Evolutionary conservation across 2,329 filamentous ascomycete species (phyloP).

Genomic region (Amylocarpus encephaloides): DNA sequence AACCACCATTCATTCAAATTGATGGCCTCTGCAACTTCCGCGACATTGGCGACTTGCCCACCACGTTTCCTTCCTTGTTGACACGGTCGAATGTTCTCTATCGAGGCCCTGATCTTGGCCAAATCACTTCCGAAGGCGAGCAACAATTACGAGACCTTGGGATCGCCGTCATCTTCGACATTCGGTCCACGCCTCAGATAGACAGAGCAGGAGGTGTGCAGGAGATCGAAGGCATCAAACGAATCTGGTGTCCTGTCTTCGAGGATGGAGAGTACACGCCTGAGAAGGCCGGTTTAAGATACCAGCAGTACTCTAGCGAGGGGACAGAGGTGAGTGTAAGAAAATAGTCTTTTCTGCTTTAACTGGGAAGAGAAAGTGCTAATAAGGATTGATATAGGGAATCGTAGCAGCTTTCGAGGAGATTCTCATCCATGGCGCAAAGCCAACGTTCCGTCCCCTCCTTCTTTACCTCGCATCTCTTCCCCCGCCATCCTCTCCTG

Average conservation of each 20-base stretch:
- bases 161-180: slow-evolving; percentile 59
- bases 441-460: slow-evolving; percentile 48
- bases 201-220: slow-evolving; percentile 37
- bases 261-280: slow-evolving; percentile 53
- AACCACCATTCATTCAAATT: slow-evolving; percentile 43
- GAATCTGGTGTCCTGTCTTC: slow-evolving; percentile 61
- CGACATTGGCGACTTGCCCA: slow-evolving; percentile 54
- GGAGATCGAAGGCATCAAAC: slow-evolving; percentile 43
- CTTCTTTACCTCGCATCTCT: slow-evolving; percentile 28
- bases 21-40: slow-evolving; percentile 60
- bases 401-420: slow-evolving; percentile 57
- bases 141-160: slow-evolving; percentile 45
- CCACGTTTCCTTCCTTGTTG: slow-evolving; percentile 29
- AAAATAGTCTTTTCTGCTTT: neutral
- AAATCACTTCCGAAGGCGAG: slow-evolving; percentile 46
- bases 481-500: slow-evolving; percentile 15
- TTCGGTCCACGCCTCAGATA: slow-evolving; percentile 58
- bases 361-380: neutral
- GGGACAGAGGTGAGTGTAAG: slow-evolving; percentile 36
- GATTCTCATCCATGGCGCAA: slow-evolving; percentile 47
- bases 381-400: slow-evolving; percentile 35
- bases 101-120: slow-evolving; percentile 62
- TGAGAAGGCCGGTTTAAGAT: slow-evolving; percentile 55
- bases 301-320: slow-evolving; percentile 50
- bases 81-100: slow-evolving; percentile 50